Evolutionary conservation across 768 basidiomycete species (phyloP).

Genomic region (Naganishia onofrii): DNA sequence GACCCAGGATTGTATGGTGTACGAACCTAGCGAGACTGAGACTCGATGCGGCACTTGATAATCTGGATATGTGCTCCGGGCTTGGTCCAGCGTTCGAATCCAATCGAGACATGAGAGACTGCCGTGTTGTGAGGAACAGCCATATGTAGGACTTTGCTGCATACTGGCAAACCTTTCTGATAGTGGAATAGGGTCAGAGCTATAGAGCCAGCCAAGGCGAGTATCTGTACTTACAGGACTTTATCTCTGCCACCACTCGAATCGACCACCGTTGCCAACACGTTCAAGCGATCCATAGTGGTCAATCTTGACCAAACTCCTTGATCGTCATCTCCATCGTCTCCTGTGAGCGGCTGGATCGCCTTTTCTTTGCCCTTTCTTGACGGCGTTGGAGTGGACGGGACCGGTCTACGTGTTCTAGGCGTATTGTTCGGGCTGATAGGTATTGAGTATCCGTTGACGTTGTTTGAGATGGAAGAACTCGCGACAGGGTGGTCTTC

Average conservation of each 20-base stretch:
- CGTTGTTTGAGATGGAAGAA: background rate
- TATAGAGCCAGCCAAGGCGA: too few relatives aligned
- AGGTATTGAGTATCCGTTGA: background rate
- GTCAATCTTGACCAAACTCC: constrained; percentile 9
- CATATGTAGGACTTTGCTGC: constrained; percentile 16
- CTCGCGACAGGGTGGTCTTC: background rate
- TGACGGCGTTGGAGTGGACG: constrained; percentile 4
- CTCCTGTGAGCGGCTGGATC: background rate
- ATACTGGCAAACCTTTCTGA: constrained; percentile 24
- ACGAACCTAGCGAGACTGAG: constrained; percentile 26
- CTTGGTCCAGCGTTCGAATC: background rate
- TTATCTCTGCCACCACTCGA: constrained; percentile 25
- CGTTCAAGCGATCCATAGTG: constrained; percentile 13
- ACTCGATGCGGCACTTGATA: constrained; percentile 9
- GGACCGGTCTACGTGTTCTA: background rate
- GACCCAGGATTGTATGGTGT: background rate
- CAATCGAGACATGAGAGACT: constrained; percentile 1
- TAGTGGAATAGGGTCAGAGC: background rate
- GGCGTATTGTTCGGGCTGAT: constrained; percentile 4
- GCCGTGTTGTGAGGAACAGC: background rate
- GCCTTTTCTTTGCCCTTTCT: constrained; percentile 16
- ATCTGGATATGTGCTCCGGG: constrained; percentile 14
- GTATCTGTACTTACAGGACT: background rate
- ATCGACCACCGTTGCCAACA: constrained; percentile 22
- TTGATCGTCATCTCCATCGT: background rate